Conservation (phyloP, 805 yeast genomes). For the Kluyveromyces aestuarii region DNA sequence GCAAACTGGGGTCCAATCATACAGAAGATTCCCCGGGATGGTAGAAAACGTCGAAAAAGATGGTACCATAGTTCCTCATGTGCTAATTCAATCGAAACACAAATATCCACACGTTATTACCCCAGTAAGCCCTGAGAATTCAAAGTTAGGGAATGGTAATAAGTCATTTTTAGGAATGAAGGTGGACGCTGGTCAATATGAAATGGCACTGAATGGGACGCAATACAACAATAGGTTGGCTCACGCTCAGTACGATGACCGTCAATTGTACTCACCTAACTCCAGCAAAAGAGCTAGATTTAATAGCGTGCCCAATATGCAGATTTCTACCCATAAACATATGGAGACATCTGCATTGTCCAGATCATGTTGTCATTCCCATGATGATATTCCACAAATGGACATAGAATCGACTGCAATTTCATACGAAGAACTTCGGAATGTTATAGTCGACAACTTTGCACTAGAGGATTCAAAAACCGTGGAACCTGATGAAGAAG, state of each 20-base stretch:
- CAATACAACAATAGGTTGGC: not conserved
- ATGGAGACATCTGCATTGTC: not conserved
- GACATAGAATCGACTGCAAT: not conserved
- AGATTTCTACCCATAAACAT: not conserved
- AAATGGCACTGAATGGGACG: not conserved
- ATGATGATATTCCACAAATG: not conserved
- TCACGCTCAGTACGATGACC: not conserved
- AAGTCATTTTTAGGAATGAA: not conserved
- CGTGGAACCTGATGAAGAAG: constrained; percentile 2
- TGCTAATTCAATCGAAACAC: not conserved
- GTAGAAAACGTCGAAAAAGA: not conserved
- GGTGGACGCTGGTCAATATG: not conserved
- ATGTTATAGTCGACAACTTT: not conserved
- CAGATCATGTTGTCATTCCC: not conserved
- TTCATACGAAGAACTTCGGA: constrained; percentile 2
- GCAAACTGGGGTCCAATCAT: not conserved
- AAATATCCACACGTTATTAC: not conserved
- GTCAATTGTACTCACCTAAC: not conserved
- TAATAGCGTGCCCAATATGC: not conserved
- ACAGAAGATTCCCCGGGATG: not conserved
- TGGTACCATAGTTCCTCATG: not conserved
- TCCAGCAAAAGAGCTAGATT: not conserved
- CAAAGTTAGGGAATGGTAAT: not conserved
- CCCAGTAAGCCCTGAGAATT: not conserved
- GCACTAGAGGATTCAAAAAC: not conserved